These are phyloP conservation scores for Pichia sp. DNA, from an alignment of 1,139 yeast genomes.

Conservation along the genomic window DNA sequence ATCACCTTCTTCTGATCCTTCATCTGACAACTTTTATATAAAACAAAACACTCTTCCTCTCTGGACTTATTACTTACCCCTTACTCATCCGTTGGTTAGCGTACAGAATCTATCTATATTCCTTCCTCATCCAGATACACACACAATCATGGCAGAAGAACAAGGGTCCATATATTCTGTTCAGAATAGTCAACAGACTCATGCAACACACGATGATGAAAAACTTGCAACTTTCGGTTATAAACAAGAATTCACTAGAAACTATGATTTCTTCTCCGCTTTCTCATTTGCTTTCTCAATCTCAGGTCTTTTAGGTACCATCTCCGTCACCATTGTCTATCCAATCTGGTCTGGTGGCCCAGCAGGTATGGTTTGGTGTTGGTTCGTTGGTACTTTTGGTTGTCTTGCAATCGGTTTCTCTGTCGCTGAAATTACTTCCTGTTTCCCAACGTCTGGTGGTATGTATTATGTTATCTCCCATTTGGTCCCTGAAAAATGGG, in stretches of 20 bases:
- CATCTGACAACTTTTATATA: no score
- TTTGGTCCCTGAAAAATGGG: constrained; percentile 34
- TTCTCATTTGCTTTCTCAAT: constrained; percentile 35
- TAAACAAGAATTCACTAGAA: constrained; percentile 35
- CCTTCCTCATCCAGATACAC: no score
- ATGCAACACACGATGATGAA: no score
- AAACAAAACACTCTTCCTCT: no score
- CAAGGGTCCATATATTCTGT: no score
- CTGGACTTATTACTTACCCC: no score
- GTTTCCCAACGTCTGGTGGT: constrained; percentile 77
- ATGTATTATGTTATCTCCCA: constrained; percentile 46
- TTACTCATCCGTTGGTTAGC: no score
- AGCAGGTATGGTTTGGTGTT: constrained; percentile 67
- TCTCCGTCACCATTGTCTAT: constrained; percentile 33
- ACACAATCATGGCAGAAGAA: no score
- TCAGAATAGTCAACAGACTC: no score
- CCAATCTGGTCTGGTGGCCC: constrained; percentile 50
- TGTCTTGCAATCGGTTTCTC: constrained; percentile 57
- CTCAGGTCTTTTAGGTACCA: constrained; percentile 37
- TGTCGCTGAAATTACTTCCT: constrained; percentile 65
- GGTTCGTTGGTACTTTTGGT: constrained; percentile 61
- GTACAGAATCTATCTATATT: no score
- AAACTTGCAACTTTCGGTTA: constrained; percentile 34
- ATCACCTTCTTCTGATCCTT: no score
- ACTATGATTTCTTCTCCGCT: constrained; percentile 33